These are phyloP conservation scores for Lactarius evosmus DNA, from an alignment of 768 basidiomycete species.

Conservation along the genomic window DNA sequence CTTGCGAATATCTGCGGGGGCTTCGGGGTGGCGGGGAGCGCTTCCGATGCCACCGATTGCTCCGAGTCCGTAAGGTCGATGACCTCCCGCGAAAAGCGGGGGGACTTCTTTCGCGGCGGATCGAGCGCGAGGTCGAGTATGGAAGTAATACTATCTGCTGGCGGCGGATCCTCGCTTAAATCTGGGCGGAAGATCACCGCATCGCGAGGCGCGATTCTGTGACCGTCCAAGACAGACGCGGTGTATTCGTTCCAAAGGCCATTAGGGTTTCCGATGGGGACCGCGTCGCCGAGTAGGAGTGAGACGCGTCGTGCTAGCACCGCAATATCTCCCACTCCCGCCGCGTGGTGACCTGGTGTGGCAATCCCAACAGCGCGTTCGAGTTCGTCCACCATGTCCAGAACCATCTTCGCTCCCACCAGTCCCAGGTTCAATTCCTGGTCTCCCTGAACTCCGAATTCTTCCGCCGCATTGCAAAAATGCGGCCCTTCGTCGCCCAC, in stretches of 20 bases:
- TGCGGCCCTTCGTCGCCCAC: conserved; percentile 2
- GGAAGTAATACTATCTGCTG: conserved; percentile 24
- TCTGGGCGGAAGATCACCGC: conserved; percentile 23
- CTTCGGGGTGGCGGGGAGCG: conserved; percentile 52
- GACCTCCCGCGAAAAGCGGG: conserved; percentile 15
- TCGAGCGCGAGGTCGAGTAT: conserved; percentile 30
- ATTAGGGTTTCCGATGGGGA: conserved; percentile 10
- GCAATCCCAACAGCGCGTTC: conserved; percentile 23
- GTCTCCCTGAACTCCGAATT: conserved; percentile 9
- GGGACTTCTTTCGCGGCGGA: conserved; percentile 18
- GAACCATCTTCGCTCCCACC: conserved; percentile 20
- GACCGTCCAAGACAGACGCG: conserved; percentile 17
- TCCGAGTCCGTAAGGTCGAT: conserved; percentile 46
- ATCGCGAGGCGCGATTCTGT: conserved; percentile 17
- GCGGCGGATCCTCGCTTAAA: conserved; percentile 9
- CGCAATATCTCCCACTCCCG: conserved; percentile 15
- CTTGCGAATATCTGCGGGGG: conserved; percentile 37
- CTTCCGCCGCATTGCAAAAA: conserved; percentile 13
- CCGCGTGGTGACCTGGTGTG: neutral
- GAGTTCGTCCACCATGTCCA: conserved; percentile 18
- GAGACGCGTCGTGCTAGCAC: conserved; percentile 27
- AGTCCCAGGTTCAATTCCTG: conserved; percentile 21
- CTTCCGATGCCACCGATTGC: conserved; percentile 41
- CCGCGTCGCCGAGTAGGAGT: conserved; percentile 15
- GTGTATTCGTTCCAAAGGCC: conserved; percentile 15